Conservation (phyloP, 257 asterid genomes). For the Solanum bulbocastanum region DNA sequence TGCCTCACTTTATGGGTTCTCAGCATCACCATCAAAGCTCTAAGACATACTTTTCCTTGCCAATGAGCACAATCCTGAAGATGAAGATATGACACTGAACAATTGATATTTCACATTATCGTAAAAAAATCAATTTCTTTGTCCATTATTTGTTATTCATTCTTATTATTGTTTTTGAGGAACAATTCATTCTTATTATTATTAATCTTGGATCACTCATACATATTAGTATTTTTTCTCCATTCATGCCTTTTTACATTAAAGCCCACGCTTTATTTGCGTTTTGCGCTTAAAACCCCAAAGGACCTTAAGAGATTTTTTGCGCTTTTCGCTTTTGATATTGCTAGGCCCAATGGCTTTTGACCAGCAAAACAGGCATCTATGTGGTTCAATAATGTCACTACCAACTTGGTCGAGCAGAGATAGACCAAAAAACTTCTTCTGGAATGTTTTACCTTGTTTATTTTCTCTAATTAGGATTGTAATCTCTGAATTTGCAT, state of each 20-base stretch:
- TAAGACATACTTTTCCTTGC: neutral
- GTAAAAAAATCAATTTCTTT: no score
- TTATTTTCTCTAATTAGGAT: neutral
- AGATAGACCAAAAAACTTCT: neutral
- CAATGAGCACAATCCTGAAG: no score
- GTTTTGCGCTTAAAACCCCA: neutral
- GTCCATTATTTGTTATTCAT: neutral
- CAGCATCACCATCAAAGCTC: neutral
- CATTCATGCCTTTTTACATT: neutral
- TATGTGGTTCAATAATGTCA: neutral
- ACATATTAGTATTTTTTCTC: neutral
- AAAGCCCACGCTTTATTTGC: neutral
- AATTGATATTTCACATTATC: neutral
- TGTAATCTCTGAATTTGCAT: neutral
- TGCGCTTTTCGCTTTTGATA: neutral
- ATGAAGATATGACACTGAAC: no score
- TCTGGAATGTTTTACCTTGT: neutral
- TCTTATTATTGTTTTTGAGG: no score
- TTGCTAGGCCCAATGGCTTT: neutral
- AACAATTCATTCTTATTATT: no score
- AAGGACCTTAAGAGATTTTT: neutral
- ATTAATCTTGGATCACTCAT: no score
- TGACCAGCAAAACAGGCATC: neutral
- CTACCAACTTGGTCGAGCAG: neutral
- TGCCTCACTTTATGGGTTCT: neutral